Conservation (phyloP, 441 rosid genomes). For the Gossypium lobatum region DNA sequence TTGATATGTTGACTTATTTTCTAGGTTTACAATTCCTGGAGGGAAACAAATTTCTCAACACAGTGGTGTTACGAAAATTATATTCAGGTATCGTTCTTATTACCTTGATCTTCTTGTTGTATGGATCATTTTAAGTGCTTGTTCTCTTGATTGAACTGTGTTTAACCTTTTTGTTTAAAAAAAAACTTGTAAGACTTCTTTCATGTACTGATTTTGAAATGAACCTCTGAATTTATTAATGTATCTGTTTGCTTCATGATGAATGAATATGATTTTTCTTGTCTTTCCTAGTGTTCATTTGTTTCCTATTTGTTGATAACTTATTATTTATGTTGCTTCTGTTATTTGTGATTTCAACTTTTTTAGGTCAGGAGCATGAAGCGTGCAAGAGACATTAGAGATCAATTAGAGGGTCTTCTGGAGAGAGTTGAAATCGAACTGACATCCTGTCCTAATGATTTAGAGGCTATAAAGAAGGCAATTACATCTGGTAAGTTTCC, state of each 20-base stretch:
- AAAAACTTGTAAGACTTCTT: background rate
- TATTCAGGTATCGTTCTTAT: slow-evolving; percentile 58
- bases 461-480: slow-evolving; percentile 70
- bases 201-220: background rate
- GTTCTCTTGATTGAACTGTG: background rate
- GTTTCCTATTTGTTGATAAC: background rate
- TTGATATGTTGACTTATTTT: slow-evolving; percentile 16
- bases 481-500: slow-evolving; percentile 50
- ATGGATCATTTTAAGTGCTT: background rate
- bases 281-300: background rate
- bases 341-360: slow-evolving; percentile 14
- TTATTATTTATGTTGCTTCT: slow-evolving; percentile 7
- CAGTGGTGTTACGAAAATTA: slow-evolving; percentile 99
- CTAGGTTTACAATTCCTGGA: slow-evolving; percentile 92
- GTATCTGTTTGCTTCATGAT: background rate
- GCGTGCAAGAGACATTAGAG: slow-evolving; percentile 90
- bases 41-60: slow-evolving; percentile 89
- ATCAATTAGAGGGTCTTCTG: slow-evolving; percentile 90
- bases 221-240: background rate
- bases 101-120: background rate
- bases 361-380: slow-evolving; percentile 92
- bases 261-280: background rate
- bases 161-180: background rate
- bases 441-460: slow-evolving; percentile 53
- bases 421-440: slow-evolving; percentile 96